Evolutionary conservation across 2,329 filamentous ascomycete genomes (phyloP).

Genomic region (Trematosphaeria pertusa): DNA sequence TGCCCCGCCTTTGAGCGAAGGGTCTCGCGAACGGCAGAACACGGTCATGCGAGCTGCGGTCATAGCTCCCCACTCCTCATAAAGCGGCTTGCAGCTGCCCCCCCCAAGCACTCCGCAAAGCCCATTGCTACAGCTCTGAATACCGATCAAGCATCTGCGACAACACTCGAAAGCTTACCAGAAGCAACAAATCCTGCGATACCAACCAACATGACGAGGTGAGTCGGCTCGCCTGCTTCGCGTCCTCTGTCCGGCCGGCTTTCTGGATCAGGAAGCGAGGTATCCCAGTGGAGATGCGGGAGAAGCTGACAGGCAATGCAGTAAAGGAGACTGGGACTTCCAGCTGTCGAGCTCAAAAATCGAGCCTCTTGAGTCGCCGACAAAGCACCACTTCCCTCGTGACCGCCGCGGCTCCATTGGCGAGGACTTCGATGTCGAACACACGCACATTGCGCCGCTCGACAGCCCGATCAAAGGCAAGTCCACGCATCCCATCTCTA

Average conservation of each 20-base stretch:
- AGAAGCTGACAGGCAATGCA: background rate
- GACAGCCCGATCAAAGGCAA: constrained; percentile 16
- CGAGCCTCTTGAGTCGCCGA: constrained; percentile 17
- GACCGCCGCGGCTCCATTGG: constrained; percentile 11
- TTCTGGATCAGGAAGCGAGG: constrained; percentile 4
- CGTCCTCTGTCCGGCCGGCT: constrained; percentile 6
- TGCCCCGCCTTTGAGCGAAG: constrained; percentile 5
- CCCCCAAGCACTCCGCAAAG: too few species aligned
- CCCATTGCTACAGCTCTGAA: background rate
- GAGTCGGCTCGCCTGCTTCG: background rate
- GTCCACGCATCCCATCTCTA: background rate
- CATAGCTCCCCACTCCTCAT: background rate
- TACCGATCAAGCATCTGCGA: background rate
- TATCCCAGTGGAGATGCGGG: background rate
- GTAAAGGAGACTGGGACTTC: constrained; percentile 12
- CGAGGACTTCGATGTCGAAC: constrained; percentile 18
- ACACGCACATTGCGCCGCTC: constrained; percentile 12
- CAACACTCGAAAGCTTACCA: background rate
- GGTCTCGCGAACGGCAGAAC: background rate
- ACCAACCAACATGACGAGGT: constrained; percentile 4
- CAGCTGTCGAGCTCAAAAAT: constrained; percentile 19
- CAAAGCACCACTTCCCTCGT: constrained; percentile 12
- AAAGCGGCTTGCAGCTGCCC: background rate
- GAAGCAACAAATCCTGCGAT: background rate
- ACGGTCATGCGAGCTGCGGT: background rate